A percentile compares a stretch with the other conserved stretches of the same genome.
phyloP scores from a whole-genome alignment of 2,329 filamentous ascomycete species.

The Polytolypa hystricis region DNA sequence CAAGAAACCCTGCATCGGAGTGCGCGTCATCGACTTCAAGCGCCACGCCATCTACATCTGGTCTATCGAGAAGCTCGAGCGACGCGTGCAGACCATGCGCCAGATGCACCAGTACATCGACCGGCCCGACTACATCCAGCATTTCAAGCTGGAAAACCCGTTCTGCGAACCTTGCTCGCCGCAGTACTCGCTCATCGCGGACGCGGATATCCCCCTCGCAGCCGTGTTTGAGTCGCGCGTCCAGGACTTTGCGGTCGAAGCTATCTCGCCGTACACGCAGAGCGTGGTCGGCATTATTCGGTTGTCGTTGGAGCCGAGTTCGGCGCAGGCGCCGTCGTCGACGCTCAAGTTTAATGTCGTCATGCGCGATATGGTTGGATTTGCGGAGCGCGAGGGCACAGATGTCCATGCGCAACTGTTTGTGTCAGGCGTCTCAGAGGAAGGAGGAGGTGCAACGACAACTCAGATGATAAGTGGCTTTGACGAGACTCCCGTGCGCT shows the following conservation, averaged over 20 bases:
- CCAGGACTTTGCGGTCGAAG: slow-evolving; percentile 85
- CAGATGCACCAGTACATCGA: slow-evolving; percentile 96
- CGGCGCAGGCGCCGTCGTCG: slow-evolving; percentile 79
- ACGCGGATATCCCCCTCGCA: slow-evolving; percentile 81
- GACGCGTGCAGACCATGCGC: slow-evolving; percentile 81
- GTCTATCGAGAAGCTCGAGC: slow-evolving; percentile 86
- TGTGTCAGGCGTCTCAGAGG: slow-evolving; percentile 77
- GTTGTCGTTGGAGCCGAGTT: slow-evolving; percentile 84
- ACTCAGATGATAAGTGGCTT: slow-evolving; percentile 92
- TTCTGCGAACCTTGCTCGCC: slow-evolving; percentile 88
- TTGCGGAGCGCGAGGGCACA: slow-evolving; percentile 88
- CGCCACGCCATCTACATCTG: slow-evolving; percentile 78
- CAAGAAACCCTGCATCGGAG: slow-evolving; percentile 78
- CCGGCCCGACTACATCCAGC: slow-evolving; percentile 85
- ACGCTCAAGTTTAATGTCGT: slow-evolving; percentile 97
- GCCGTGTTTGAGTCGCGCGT: slow-evolving; percentile 92
- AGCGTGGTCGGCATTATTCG: slow-evolving; percentile 85
- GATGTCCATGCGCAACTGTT: slow-evolving; percentile 97
- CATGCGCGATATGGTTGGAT: slow-evolving; percentile 91
- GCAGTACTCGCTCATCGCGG: slow-evolving; percentile 82
- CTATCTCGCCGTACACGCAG: slow-evolving; percentile 83
- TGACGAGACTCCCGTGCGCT: slow-evolving; percentile 81
- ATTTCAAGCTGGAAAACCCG: slow-evolving; percentile 84
- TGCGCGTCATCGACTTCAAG: slow-evolving; percentile 85
- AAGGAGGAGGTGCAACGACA: slow-evolving; percentile 74